Evolutionary conservation across 306 rosid species (phyloP).

Genomic region (Quercus wislizeni): DNA sequence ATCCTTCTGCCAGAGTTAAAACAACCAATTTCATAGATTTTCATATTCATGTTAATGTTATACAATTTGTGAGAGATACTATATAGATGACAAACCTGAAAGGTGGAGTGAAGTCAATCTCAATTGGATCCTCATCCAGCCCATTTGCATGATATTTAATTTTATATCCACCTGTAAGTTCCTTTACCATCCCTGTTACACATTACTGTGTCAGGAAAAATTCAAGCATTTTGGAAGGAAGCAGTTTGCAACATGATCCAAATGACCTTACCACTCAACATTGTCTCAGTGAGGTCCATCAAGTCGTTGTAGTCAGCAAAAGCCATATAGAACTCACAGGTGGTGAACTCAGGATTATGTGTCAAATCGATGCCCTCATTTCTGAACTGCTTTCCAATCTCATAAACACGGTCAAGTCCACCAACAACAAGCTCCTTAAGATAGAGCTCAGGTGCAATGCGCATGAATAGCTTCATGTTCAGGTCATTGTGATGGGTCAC

Average conservation of each 20-base stretch:
- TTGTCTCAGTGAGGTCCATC: conserved; percentile 80
- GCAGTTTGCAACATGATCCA: neutral
- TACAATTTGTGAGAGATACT: neutral
- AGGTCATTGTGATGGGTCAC: conserved; percentile 91
- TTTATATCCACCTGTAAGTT: conserved; percentile 86
- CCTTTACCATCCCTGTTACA: conserved; percentile 74
- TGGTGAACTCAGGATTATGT: conserved; percentile 92
- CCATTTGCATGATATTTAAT: conserved; percentile 74
- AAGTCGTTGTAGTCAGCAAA: conserved; percentile 77
- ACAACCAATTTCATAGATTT: neutral
- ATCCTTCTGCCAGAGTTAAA: conserved; percentile 60
- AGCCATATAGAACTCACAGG: conserved; percentile 97
- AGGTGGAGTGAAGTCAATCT: conserved; percentile 72
- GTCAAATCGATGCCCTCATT: conserved; percentile 98
- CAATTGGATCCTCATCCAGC: conserved; percentile 70
- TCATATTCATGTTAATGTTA: neutral
- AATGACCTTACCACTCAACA: conserved; percentile 73
- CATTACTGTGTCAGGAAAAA: conserved; percentile 18
- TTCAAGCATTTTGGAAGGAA: conserved; percentile 8
- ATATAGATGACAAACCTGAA: conserved; percentile 48
- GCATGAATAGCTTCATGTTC: conserved; percentile 79
- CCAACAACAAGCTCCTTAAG: conserved; percentile 94
- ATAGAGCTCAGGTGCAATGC: conserved; percentile 94
- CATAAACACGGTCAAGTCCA: conserved; percentile 96
- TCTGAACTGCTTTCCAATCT: conserved; percentile 96